phyloP scores from a whole-genome alignment of 2,329 filamentous ascomycete species.

The Aspergillus udagawae region DNA sequence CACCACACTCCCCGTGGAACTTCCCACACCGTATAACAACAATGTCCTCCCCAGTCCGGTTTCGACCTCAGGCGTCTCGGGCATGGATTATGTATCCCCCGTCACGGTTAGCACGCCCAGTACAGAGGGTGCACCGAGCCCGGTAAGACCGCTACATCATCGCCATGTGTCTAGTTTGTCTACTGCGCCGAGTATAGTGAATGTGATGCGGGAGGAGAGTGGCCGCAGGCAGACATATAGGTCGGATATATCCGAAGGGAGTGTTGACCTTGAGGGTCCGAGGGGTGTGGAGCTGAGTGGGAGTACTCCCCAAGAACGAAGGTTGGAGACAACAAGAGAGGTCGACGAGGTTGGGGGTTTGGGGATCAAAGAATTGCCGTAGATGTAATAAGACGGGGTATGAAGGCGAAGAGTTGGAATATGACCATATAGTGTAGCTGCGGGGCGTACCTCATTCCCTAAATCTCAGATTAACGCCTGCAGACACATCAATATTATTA shows the following conservation, averaged over 20 bases:
- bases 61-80: not conserved
- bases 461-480: too few species aligned
- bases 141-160: conserved; percentile 1
- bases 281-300: not conserved
- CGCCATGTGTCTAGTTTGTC: conserved; percentile 12
- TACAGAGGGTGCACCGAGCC: not conserved
- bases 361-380: not conserved
- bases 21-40: conserved; percentile 11
- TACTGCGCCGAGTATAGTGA: conserved; percentile 4
- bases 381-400: too few species aligned
- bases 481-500: too few species aligned
- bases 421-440: not conserved
- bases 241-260: conserved; percentile 9
- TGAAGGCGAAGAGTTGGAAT: too few species aligned
- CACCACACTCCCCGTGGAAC: conserved; percentile 4
- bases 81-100: conserved; percentile 3
- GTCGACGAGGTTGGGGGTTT: not conserved
- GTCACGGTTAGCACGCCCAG: conserved; percentile 3
- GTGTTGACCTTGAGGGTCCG: conserved; percentile 6
- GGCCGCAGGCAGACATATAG: conserved; percentile 4
- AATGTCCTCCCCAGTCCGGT: not conserved
- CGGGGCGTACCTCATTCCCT: too few species aligned
- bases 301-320: not conserved
- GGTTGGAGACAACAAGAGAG: not conserved
- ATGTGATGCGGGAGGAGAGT: conserved; percentile 1